Conservation (phyloP, 306 rosid species). For the Inga oerstediana region DNA sequence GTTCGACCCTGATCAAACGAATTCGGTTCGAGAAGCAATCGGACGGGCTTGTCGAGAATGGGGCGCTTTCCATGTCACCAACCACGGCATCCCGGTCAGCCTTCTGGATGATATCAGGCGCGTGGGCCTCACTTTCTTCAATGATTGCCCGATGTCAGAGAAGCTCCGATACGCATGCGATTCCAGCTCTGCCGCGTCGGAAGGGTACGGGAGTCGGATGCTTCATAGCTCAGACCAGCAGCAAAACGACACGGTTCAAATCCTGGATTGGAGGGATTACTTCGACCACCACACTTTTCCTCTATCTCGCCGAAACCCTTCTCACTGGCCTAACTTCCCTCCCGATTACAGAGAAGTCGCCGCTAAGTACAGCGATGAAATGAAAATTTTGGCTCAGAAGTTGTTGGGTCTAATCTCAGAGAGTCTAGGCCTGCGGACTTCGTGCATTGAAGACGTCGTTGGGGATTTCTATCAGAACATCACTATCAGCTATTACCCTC, state of each 20-base stretch:
- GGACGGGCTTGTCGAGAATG: constrained; percentile 64
- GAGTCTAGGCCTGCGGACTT: constrained; percentile 61
- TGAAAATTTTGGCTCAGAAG: constrained; percentile 64
- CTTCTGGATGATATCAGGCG: constrained; percentile 52
- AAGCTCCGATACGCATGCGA: constrained; percentile 72
- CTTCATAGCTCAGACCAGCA: constrained; percentile 37
- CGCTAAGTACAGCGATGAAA: constrained; percentile 53
- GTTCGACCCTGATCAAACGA: constrained; percentile 47
- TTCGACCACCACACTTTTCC: constrained; percentile 92
- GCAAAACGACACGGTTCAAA: constrained; percentile 38
- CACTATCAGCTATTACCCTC: constrained; percentile 86
- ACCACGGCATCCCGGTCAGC: constrained; percentile 61
- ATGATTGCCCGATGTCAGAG: constrained; percentile 45
- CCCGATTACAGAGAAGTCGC: constrained; percentile 52
- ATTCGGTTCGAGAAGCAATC: constrained; percentile 44
- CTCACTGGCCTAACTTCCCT: constrained; percentile 72
- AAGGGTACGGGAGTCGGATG: constrained; percentile 93
- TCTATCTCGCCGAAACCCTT: constrained; percentile 75
- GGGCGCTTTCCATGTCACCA: constrained; percentile 88
- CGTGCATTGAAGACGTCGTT: constrained; percentile 65
- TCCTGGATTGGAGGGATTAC: constrained; percentile 92
- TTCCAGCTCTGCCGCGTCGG: constrained; percentile 60
- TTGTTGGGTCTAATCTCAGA: constrained; percentile 68
- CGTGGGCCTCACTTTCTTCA: constrained; percentile 69
- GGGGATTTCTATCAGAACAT: constrained; percentile 81